phyloP scores from a whole-genome alignment of 116 monocot genomes.

The Trichopus zeylanicus region DNA sequence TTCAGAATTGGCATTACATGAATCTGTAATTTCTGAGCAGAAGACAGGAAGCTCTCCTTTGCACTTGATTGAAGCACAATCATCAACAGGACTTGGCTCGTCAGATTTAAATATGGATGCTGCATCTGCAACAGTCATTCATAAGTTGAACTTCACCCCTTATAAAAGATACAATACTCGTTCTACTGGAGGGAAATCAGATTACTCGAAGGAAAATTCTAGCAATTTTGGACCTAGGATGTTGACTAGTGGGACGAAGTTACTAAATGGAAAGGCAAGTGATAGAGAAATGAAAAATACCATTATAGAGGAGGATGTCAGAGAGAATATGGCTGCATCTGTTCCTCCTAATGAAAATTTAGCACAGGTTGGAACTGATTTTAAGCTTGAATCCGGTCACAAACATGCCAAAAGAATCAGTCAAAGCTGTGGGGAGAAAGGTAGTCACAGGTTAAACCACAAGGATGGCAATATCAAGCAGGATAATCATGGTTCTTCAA shows the following conservation, averaged over 20 bases:
- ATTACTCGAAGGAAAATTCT: not conserved
- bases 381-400: not conserved
- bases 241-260: not conserved
- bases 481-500: not conserved
- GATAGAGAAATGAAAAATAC: not conserved
- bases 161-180: not conserved
- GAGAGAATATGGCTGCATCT: not conserved
- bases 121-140: not conserved
- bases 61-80: not conserved
- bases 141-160: not conserved
- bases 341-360: not conserved
- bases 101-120: not conserved
- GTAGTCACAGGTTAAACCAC: not conserved
- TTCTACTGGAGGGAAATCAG: not conserved
- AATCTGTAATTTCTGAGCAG: constrained; percentile 3
- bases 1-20: not conserved
- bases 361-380: not conserved
- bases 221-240: not conserved
- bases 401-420: not conserved
- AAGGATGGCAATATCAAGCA: not conserved
- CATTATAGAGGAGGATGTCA: not conserved
- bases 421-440: not conserved
- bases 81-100: not conserved
- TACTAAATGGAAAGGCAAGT: not conserved
- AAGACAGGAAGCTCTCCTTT: not conserved